Percentiles rank a stretch among this genome's conserved stretches.
These are phyloP conservation scores for Cystoderma amianthinum DNA, from an alignment of 768 basidiomycete genomes.

Conservation along the genomic window DNA sequence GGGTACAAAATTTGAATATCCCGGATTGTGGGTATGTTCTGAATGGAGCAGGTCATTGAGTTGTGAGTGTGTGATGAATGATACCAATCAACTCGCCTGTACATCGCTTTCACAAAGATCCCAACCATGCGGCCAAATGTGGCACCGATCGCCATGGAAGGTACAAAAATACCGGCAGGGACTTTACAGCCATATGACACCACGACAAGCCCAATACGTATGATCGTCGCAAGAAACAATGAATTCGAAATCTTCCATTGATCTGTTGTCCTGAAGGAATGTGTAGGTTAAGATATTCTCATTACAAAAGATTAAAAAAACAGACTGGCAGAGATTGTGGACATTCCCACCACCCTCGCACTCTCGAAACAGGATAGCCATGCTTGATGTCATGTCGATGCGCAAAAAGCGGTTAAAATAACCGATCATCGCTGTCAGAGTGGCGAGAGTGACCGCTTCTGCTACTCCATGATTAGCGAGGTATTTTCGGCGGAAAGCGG, in stretches of 20 bases:
- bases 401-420: conserved; percentile 93
- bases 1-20: conserved; percentile 85
- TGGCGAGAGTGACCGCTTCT: conserved; percentile 85
- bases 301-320: conserved; percentile 8
- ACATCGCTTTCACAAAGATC: conserved; percentile 90
- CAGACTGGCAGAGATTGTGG: conserved; percentile 89
- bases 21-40: conserved; percentile 81
- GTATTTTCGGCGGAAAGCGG: conserved; percentile 90
- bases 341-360: conserved; percentile 93
- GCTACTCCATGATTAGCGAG: conserved; percentile 76
- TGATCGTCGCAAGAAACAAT: conserved; percentile 82
- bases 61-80: neutral
- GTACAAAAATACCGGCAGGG: conserved; percentile 96
- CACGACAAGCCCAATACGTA: conserved; percentile 81
- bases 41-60: conserved; percentile 4
- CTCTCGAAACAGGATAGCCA: conserved; percentile 92
- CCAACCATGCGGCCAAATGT: conserved; percentile 97
- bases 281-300: neutral
- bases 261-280: conserved; percentile 57
- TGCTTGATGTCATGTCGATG: conserved; percentile 96
- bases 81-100: conserved; percentile 46
- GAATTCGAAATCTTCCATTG: conserved; percentile 98
- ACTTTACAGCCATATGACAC: conserved; percentile 96
- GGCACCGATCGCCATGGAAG: conserved; percentile 98
- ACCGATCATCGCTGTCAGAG: conserved; percentile 84